Evolutionary conservation across 441 rosid species (phyloP).

Genomic region (Populus trichocarpa): DNA sequence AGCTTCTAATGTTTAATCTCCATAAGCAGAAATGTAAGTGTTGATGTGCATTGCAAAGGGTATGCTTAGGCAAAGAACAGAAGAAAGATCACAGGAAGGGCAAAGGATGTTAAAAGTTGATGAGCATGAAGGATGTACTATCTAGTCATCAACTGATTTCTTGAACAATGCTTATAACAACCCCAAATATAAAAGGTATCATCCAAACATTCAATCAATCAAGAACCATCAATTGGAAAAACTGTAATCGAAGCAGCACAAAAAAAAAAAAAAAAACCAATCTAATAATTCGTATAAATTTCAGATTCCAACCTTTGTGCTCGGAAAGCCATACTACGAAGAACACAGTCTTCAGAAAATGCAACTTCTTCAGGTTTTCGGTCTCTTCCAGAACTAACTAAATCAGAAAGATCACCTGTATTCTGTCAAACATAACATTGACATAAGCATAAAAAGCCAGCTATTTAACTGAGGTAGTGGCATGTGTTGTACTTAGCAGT

Average conservation of each 20-base stretch:
- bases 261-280: not conserved
- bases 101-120: not conserved
- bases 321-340: conserved; percentile 71
- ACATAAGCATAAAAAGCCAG: conserved; percentile 12
- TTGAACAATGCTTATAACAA: not conserved
- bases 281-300: not conserved
- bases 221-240: not conserved
- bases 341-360: conserved; percentile 75
- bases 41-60: not conserved
- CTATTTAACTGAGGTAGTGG: conserved; percentile 2
- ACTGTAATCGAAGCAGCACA: not conserved
- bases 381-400: conserved; percentile 95
- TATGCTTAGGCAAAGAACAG: not conserved
- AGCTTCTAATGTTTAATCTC: not conserved
- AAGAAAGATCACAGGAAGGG: not conserved
- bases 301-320: conserved; percentile 66
- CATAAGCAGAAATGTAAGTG: not conserved
- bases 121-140: not conserved
- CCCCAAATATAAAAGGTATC: not conserved
- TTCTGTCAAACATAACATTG: conserved; percentile 53
- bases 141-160: not conserved
- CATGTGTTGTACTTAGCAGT: not conserved
- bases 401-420: conserved; percentile 90
- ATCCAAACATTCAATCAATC: not conserved
- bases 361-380: conserved; percentile 82